phyloP scores from a whole-genome alignment of 2,329 filamentous ascomycete species.

The Claviceps africana region DNA sequence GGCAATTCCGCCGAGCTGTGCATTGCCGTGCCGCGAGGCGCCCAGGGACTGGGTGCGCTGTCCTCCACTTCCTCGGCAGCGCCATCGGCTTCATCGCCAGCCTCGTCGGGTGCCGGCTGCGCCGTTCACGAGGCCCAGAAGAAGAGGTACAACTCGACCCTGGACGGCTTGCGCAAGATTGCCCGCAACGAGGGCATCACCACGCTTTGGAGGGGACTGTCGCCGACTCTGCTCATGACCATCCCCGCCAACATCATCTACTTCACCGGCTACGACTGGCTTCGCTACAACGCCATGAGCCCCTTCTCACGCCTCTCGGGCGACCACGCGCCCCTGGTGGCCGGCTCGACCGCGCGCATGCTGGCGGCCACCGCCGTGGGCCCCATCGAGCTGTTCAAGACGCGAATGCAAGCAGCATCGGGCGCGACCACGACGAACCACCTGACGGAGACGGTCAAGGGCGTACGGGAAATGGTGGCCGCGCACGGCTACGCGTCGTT shows the following conservation, averaged over 20 bases:
- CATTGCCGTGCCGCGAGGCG: slow-evolving; percentile 50
- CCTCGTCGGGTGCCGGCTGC: slow-evolving; percentile 51
- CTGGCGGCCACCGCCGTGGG: slow-evolving; percentile 72
- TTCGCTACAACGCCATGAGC: slow-evolving; percentile 59
- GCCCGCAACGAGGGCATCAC: slow-evolving; percentile 78
- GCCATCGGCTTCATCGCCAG: no score
- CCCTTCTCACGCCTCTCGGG: slow-evolving; percentile 55
- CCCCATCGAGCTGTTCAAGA: slow-evolving; percentile 88
- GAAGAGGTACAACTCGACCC: slow-evolving; percentile 73
- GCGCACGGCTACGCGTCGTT: slow-evolving; percentile 64
- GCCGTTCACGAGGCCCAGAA: slow-evolving; percentile 77
- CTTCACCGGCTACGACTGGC: slow-evolving; percentile 94
- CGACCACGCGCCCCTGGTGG: slow-evolving; percentile 63
- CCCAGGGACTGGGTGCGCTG: slow-evolving; percentile 24
- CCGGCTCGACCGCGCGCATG: slow-evolving; percentile 64
- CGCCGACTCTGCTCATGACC: slow-evolving; percentile 88
- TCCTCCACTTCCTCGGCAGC: no score
- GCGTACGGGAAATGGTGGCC: slow-evolving; percentile 66
- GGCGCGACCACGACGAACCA: slow-evolving; percentile 48
- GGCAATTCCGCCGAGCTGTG: slow-evolving; percentile 74
- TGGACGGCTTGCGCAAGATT: slow-evolving; percentile 89
- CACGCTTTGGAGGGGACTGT: slow-evolving; percentile 84
- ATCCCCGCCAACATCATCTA: slow-evolving; percentile 96
- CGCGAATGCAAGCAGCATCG: slow-evolving; percentile 70
- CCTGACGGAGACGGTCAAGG: slow-evolving; percentile 63